Evolutionary conservation across 1,284 basidiomycete species (phyloP).

Genomic region (Moesziomyces aphidis): DNA sequence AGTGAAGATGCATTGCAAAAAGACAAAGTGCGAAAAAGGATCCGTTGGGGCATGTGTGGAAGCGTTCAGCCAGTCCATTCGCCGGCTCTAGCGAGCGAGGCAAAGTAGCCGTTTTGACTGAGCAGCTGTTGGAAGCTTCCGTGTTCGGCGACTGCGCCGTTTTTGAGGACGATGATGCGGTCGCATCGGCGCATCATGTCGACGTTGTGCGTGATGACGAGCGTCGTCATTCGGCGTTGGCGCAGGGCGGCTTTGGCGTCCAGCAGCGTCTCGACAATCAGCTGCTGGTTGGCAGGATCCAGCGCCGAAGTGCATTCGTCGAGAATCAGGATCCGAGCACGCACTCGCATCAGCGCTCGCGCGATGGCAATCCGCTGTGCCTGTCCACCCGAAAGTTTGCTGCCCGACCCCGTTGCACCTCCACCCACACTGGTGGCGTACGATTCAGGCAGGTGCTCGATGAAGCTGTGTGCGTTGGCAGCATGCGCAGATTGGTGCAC

Average conservation of each 20-base stretch:
- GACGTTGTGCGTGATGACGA: slow-evolving; percentile 94
- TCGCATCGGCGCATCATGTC: slow-evolving; percentile 93
- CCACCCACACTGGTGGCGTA: slow-evolving; percentile 90
- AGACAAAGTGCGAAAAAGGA: neutral
- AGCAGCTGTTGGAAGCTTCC: slow-evolving; percentile 79
- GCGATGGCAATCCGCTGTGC: slow-evolving; percentile 93
- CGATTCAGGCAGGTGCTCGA: slow-evolving; percentile 80
- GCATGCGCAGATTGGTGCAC: slow-evolving; percentile 78
- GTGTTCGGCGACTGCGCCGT: slow-evolving; percentile 81
- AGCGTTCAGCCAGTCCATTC: slow-evolving; percentile 75
- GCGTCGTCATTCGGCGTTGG: slow-evolving; percentile 74
- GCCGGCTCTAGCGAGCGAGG: slow-evolving; percentile 82
- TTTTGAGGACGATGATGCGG: slow-evolving; percentile 82
- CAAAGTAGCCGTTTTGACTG: slow-evolving; percentile 79
- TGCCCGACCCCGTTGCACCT: slow-evolving; percentile 73
- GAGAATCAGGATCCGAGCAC: slow-evolving; percentile 81
- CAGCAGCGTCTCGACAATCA: slow-evolving; percentile 80
- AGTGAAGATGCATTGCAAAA: neutral
- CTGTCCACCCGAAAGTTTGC: slow-evolving; percentile 91
- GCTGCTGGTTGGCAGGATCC: slow-evolving; percentile 70
- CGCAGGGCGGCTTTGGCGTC: slow-evolving; percentile 8
- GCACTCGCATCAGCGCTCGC: slow-evolving; percentile 80
- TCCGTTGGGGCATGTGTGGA: neutral
- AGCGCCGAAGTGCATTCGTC: slow-evolving; percentile 95
- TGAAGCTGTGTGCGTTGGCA: slow-evolving; percentile 88